These are phyloP conservation scores for Prinsepia uniflora DNA, from an alignment of 306 rosid species.

Conservation along the genomic window DNA sequence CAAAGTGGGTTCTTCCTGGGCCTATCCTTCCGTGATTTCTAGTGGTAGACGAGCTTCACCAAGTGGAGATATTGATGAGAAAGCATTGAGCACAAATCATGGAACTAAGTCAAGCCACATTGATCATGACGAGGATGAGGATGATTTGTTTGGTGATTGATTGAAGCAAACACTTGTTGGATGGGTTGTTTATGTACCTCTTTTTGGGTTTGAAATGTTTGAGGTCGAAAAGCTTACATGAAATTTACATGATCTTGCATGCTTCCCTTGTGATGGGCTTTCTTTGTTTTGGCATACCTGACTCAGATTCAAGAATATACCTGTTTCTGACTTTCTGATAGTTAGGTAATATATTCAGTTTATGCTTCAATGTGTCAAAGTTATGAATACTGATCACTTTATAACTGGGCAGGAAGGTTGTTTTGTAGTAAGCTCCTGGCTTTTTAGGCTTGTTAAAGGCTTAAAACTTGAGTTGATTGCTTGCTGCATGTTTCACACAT, in stretches of 20 bases:
- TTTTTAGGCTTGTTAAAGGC: no score
- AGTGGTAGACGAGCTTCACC: constrained; percentile 35
- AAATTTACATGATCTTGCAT: constrained; percentile 24
- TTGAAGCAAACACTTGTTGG: constrained; percentile 25
- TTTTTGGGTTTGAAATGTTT: constrained; percentile 31
- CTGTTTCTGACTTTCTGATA: no score
- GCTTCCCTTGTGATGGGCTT: constrained; percentile 27
- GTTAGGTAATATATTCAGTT: no score
- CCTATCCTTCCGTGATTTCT: constrained; percentile 49
- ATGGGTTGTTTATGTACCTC: constrained; percentile 21
- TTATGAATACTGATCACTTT: no score
- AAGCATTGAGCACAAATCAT: constrained; percentile 37
- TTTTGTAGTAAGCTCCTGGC: no score
- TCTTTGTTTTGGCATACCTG: constrained; percentile 31
- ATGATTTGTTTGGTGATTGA: constrained; percentile 80
- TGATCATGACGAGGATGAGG: constrained; percentile 43
- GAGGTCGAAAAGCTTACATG: constrained; percentile 30
- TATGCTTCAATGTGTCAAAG: no score
- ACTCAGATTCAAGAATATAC: background rate
- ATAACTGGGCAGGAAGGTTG: no score
- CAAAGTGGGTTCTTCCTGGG: constrained; percentile 92
- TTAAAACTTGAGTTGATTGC: no score
- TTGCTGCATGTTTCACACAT: no score
- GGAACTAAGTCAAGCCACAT: constrained; percentile 40
- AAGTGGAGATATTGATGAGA: constrained; percentile 37